These are phyloP conservation scores for Lumnitzera littorea DNA, from an alignment of 345 rosid species.

Conservation along the genomic window DNA sequence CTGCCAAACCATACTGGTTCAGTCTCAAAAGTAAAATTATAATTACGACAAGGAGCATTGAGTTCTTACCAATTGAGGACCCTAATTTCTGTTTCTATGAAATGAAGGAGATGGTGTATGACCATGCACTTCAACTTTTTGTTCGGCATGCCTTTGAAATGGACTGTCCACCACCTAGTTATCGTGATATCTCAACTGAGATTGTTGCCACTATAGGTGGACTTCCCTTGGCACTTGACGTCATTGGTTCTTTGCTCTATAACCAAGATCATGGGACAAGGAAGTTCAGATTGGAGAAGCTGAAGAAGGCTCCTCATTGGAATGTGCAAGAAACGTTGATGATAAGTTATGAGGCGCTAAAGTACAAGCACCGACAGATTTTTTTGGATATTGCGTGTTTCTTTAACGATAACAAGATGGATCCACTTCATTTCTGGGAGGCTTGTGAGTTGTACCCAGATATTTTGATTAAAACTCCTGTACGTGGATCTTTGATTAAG, in stretches of 20 bases:
- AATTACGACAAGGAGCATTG: too few relatives aligned
- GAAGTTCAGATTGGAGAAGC: not conserved
- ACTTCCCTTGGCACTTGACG: too few relatives aligned
- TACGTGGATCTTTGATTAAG: not conserved
- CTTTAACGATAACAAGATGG: not conserved
- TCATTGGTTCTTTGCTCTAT: not conserved
- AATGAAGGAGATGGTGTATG: too few relatives aligned
- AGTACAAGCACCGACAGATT: not conserved
- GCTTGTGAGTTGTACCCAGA: not conserved
- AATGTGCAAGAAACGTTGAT: not conserved
- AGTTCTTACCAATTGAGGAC: too few relatives aligned
- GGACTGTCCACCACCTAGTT: too few relatives aligned
- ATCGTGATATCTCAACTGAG: too few relatives aligned
- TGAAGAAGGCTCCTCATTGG: not conserved
- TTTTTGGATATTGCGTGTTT: constrained; percentile 1
- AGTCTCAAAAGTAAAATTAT: too few relatives aligned
- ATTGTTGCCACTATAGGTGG: too few relatives aligned
- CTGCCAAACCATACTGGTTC: too few relatives aligned
- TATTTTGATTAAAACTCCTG: not conserved
- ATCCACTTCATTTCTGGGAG: not conserved
- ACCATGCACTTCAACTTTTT: too few relatives aligned
- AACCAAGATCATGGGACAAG: not conserved
- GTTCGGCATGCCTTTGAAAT: too few relatives aligned
- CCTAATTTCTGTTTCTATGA: too few relatives aligned
- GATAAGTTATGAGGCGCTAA: not conserved